Percentiles rank a stretch among this genome's conserved stretches.
These are phyloP conservation scores for Neospora caninum DNA, from an alignment of 169 alveolate species.

Conservation along the genomic window DNA sequence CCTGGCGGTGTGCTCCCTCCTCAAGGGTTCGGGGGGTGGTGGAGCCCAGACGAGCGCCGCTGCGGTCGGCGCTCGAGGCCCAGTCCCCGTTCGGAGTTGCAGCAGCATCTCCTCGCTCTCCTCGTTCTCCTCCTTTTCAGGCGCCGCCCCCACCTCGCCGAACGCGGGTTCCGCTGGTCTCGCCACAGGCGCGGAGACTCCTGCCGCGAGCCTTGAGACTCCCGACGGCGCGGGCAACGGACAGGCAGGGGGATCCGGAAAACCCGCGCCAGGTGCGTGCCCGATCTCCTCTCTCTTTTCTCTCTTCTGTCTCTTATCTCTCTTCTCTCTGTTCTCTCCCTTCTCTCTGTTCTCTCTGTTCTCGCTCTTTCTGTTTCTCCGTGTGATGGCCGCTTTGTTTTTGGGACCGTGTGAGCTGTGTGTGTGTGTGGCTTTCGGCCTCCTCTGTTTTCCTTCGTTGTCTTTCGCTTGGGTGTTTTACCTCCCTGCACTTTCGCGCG, in stretches of 20 bases:
- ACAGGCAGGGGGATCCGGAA: neutral
- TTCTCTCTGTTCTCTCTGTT: neutral
- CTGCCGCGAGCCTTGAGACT: neutral
- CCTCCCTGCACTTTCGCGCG: too few relatives aligned
- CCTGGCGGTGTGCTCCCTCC: constrained; percentile 82
- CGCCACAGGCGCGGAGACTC: neutral
- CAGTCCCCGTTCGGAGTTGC: neutral
- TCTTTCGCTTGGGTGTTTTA: too few relatives aligned
- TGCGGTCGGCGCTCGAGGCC: too few relatives aligned
- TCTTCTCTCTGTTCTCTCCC: neutral
- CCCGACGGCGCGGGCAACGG: neutral
- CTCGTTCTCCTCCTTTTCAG: neutral
- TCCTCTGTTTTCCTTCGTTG: too few relatives aligned
- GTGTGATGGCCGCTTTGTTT: too few relatives aligned
- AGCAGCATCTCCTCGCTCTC: neutral
- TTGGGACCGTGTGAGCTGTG: too few relatives aligned
- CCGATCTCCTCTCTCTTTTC: neutral
- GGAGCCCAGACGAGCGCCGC: neutral
- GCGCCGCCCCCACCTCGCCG: neutral
- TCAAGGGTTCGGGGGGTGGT: constrained; percentile 55
- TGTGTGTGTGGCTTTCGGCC: neutral
- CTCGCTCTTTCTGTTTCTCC: neutral
- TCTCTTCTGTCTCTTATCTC: neutral
- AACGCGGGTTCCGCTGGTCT: neutral
- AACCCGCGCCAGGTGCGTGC: neutral